phyloP scores from a whole-genome alignment of 345 rosid genomes.

The Turritis glabra region DNA sequence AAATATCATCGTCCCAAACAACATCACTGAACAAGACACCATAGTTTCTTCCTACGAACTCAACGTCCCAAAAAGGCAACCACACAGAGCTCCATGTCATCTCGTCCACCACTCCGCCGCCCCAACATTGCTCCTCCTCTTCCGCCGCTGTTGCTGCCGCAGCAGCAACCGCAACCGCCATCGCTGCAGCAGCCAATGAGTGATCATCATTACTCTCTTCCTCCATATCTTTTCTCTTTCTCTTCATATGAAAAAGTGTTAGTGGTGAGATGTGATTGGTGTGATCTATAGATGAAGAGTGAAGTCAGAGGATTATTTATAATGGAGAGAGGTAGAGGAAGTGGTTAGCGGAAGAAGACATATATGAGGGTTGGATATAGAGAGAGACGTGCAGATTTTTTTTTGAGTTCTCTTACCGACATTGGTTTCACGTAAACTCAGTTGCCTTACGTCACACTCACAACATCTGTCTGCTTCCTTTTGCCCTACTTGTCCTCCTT shows the following conservation, averaged over 20 bases:
- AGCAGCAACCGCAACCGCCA: conserved; percentile 35
- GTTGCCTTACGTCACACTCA: conserved; percentile 29
- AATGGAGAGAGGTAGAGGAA: conserved; percentile 28
- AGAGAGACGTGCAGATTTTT: conserved; percentile 31
- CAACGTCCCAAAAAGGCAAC: conserved; percentile 68
- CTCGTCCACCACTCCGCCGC: conserved; percentile 47
- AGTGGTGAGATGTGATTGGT: conserved; percentile 27
- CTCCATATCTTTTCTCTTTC: conserved; percentile 45
- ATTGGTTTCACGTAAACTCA: conserved; percentile 29
- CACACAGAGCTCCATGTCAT: conserved; percentile 59
- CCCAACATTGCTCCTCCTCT: conserved; percentile 37
- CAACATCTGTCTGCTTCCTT: conserved; percentile 26
- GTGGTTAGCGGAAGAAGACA: conserved; percentile 23
- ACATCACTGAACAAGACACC: conserved; percentile 50
- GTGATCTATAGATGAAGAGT: conserved; percentile 12
- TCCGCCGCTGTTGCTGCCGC: background rate
- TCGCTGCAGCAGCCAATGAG: conserved; percentile 27
- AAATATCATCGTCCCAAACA: conserved; percentile 68
- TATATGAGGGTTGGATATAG: conserved; percentile 30
- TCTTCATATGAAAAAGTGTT: conserved; percentile 14
- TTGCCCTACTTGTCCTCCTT: background rate
- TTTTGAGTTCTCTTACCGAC: conserved; percentile 35
- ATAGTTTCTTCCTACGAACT: conserved; percentile 47
- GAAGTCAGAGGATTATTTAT: conserved; percentile 39
- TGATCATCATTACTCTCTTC: background rate